Percentiles rank a stretch among this genome's conserved stretches.
These are phyloP conservation scores for Alternaria ethzedia DNA, from an alignment of 2,329 filamentous ascomycete genomes.

Conservation along the genomic window DNA sequence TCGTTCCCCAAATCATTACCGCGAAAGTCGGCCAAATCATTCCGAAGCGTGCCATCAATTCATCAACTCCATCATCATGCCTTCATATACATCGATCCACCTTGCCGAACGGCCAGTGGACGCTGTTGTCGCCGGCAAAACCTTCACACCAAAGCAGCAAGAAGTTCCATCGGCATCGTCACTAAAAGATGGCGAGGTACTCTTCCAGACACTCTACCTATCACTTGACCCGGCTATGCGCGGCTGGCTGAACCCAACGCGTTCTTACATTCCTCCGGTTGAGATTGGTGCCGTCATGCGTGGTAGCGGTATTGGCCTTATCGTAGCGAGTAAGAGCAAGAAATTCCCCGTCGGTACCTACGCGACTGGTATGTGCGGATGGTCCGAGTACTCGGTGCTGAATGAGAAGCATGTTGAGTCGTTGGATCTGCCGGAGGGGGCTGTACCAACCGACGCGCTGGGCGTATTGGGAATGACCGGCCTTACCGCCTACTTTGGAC, in stretches of 20 bases:
- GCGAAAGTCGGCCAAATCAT: neutral
- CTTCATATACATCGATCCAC: slow-evolving; percentile 57
- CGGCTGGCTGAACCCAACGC: slow-evolving; percentile 66
- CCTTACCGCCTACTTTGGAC: slow-evolving; percentile 78
- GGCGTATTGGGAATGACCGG: slow-evolving; percentile 67
- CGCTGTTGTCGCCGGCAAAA: slow-evolving; percentile 68
- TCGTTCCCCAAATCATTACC: neutral
- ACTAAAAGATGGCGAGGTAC: slow-evolving; percentile 69
- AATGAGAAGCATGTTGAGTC: slow-evolving; percentile 58
- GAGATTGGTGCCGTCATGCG: slow-evolving; percentile 73
- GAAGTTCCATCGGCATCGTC: slow-evolving; percentile 55
- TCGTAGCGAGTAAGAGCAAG: slow-evolving; percentile 65
- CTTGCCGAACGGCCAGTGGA: slow-evolving; percentile 69
- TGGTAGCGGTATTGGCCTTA: slow-evolving; percentile 64
- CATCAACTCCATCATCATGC: slow-evolving; percentile 30
- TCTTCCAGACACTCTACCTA: slow-evolving; percentile 67
- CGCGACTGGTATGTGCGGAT: slow-evolving; percentile 63
- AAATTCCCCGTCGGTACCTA: slow-evolving; percentile 64
- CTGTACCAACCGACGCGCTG: slow-evolving; percentile 63
- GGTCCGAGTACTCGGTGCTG: slow-evolving; percentile 70
- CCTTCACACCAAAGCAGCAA: slow-evolving; percentile 63
- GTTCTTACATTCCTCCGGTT: slow-evolving; percentile 73
- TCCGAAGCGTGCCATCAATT: neutral
- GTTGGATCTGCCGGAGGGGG: slow-evolving; percentile 54
- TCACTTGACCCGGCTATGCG: slow-evolving; percentile 79